These are phyloP conservation scores for Coccomyxa subellipsoidea DNA, from an alignment of 163 green algal genomes.

Conservation along the genomic window DNA sequence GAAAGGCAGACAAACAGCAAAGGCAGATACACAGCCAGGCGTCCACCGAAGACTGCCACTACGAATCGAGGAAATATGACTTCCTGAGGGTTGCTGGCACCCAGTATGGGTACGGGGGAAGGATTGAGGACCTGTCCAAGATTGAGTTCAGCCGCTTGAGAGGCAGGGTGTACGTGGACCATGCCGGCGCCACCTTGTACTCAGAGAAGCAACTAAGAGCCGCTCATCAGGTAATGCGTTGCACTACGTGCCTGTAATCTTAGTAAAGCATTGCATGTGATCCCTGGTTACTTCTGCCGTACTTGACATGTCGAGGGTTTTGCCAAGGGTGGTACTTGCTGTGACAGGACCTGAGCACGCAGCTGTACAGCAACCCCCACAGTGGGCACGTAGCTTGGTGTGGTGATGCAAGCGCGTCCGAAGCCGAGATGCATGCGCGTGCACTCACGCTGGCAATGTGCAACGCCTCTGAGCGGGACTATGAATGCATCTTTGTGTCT, in stretches of 20 bases:
- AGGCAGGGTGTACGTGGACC: conserved; percentile 59
- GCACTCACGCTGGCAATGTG: conserved; percentile 55
- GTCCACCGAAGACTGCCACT: not conserved
- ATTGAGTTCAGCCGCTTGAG: conserved; percentile 29
- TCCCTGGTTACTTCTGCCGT: too few relatives aligned
- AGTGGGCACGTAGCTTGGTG: conserved; percentile 23
- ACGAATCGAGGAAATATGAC: not conserved
- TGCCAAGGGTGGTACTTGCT: too few relatives aligned
- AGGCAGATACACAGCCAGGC: not conserved
- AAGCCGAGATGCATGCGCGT: conserved; percentile 25
- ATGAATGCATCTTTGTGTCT: conserved; percentile 72
- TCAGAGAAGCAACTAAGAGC: conserved; percentile 46
- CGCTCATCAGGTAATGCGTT: conserved; percentile 23
- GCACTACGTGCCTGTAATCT: not conserved
- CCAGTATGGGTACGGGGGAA: not conserved
- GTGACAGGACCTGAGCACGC: conserved; percentile 21
- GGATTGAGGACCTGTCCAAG: conserved; percentile 9
- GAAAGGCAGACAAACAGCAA: not conserved
- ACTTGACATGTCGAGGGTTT: too few relatives aligned
- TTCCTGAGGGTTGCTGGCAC: not conserved
- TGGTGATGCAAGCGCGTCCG: conserved; percentile 1
- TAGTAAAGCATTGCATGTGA: too few relatives aligned
- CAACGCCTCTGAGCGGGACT: conserved; percentile 51
- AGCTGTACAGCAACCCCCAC: conserved; percentile 61
- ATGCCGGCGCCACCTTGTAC: conserved; percentile 64